phyloP scores from a whole-genome alignment of 2,329 filamentous ascomycete species.

The Xylaria sp. region DNA sequence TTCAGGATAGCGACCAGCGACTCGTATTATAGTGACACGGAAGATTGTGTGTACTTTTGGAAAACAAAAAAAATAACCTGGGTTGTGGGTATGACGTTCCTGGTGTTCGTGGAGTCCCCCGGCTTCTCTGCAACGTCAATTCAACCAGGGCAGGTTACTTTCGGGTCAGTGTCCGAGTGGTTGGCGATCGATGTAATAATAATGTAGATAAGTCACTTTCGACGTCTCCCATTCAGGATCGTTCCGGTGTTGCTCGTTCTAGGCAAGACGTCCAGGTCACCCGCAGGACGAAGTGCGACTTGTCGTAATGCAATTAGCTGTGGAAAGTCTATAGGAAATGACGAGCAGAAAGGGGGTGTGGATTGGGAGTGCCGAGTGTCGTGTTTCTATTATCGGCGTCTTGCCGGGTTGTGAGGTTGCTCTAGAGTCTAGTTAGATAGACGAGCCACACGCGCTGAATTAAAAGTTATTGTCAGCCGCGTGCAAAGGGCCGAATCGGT shows the following conservation, averaged over 20 bases:
- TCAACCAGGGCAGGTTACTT: constrained; percentile 30
- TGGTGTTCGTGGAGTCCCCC: constrained; percentile 21
- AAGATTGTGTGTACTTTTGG: constrained; percentile 16
- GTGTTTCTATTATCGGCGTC: constrained; percentile 24
- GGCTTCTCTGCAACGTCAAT: constrained; percentile 30
- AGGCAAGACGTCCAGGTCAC: constrained; percentile 26
- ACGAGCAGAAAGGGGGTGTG: constrained; percentile 2
- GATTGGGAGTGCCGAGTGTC: constrained; percentile 3
- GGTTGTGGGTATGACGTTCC: constrained; percentile 34
- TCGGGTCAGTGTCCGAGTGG: constrained; percentile 33
- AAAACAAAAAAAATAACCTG: constrained; percentile 16
- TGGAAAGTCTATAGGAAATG: constrained; percentile 13
- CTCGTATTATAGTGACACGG: constrained; percentile 22
- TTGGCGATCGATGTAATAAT: constrained; percentile 28
- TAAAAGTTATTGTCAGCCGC: constrained; percentile 31
- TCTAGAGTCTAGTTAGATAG: constrained; percentile 3
- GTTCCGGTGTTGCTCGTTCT: constrained; percentile 37
- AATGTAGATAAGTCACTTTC: constrained; percentile 28
- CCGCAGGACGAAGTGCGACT: constrained; percentile 28
- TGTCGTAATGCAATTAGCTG: constrained; percentile 14
- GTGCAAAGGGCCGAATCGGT: constrained; percentile 37
- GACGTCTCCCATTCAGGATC: constrained; percentile 32
- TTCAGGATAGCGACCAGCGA: constrained; percentile 6
- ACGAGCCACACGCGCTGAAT: constrained; percentile 18
- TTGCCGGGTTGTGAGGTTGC: constrained; percentile 11